Evolutionary conservation across 2,329 filamentous ascomycete species (phyloP).

Genomic region (Colletotrichum endophyticum): DNA sequence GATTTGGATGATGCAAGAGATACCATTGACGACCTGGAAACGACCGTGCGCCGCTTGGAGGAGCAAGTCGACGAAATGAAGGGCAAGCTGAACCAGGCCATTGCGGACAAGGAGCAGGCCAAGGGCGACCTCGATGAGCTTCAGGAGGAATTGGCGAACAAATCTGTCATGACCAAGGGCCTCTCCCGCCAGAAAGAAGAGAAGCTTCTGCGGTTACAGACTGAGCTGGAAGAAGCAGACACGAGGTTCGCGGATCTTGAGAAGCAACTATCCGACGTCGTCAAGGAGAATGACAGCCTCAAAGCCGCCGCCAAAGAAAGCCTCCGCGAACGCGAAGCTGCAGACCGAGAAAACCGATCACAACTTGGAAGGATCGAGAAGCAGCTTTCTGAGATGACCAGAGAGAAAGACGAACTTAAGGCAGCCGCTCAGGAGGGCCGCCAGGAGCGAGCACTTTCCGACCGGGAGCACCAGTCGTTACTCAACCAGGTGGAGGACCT

Average conservation of each 20-base stretch:
- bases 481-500: constrained; percentile 58
- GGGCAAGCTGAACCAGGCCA: constrained; percentile 58
- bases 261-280: constrained; percentile 51
- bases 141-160: constrained; percentile 80
- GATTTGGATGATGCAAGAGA: constrained; percentile 62
- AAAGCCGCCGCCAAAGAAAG: constrained; percentile 48
- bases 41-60: constrained; percentile 56
- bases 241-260: constrained; percentile 57
- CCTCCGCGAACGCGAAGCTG: constrained; percentile 46
- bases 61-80: constrained; percentile 60
- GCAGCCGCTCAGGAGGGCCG: constrained; percentile 47
- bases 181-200: constrained; percentile 78
- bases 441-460: constrained; percentile 46
- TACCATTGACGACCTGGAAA: constrained; percentile 64
- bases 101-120: constrained; percentile 60
- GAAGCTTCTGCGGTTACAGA: constrained; percentile 68
- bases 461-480: constrained; percentile 43
- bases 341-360: constrained; percentile 38
- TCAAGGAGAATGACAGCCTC: constrained; percentile 51
- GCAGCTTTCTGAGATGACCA: constrained; percentile 49
- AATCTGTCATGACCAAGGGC: constrained; percentile 77
- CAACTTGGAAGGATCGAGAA: constrained; percentile 55
- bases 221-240: constrained; percentile 63
- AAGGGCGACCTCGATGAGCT: constrained; percentile 68
- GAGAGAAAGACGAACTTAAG: constrained; percentile 50